These are phyloP conservation scores for Fonsecaea nubica DNA, from an alignment of 2,329 filamentous ascomycete genomes.

Conservation along the genomic window DNA sequence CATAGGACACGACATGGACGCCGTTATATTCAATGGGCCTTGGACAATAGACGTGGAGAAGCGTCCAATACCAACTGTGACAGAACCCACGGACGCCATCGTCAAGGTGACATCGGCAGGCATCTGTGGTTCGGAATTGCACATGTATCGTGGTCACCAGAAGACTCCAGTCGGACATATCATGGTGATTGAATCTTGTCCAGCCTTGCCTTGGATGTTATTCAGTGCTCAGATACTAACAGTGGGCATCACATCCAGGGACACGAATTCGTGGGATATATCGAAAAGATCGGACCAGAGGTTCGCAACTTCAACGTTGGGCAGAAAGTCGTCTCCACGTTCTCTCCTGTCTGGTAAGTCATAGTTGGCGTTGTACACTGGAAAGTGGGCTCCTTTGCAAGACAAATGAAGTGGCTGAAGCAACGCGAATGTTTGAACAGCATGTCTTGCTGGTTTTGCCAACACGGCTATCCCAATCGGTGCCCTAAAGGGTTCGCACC, in stretches of 20 bases:
- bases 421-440: constrained; percentile 47
- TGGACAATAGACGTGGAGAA: constrained; percentile 48
- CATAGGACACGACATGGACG: constrained; percentile 13
- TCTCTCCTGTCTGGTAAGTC: constrained; percentile 53
- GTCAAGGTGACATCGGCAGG: constrained; percentile 44
- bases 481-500: constrained; percentile 56
- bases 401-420: no score
- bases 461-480: constrained; percentile 58
- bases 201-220: no score
- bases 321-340: constrained; percentile 59
- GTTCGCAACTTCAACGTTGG: constrained; percentile 57
- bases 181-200: constrained; percentile 47
- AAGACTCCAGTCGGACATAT: constrained; percentile 54
- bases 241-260: constrained; percentile 45
- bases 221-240: no score
- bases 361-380: constrained; percentile 41
- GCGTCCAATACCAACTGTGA: constrained; percentile 50
- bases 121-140: constrained; percentile 40
- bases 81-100: constrained; percentile 56
- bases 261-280: constrained; percentile 60
- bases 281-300: constrained; percentile 53
- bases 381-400: no score
- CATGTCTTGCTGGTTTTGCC: constrained; percentile 59
- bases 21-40: constrained; percentile 27
- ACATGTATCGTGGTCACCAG: constrained; percentile 61